These are phyloP conservation scores for Helianthus tuberosus DNA, from an alignment of 129 eudicot genomes.

Conservation along the genomic window DNA sequence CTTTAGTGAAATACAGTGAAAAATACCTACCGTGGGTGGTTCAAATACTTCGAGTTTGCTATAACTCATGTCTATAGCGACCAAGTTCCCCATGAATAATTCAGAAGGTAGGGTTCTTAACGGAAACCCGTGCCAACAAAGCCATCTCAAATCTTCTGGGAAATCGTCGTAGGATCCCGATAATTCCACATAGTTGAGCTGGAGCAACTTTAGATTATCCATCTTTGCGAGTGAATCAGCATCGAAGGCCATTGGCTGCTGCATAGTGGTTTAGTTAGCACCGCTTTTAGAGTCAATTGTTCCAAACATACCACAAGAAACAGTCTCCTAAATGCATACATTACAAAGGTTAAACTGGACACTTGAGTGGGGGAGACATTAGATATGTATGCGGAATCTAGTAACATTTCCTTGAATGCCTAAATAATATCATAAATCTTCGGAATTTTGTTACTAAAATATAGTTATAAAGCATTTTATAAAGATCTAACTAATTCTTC, in stretches of 20 bases:
- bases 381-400: not conserved
- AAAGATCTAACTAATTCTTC: not conserved
- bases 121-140: constrained; percentile 38
- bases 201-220: constrained; percentile 32
- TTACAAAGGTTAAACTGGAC: not conserved
- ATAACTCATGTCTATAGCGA: constrained; percentile 33
- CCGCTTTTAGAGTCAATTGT: not conserved
- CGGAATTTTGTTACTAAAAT: not conserved
- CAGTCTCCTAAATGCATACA: constrained; percentile 5
- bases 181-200: constrained; percentile 24
- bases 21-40: constrained; percentile 29
- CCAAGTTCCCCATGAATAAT: constrained; percentile 33
- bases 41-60: constrained; percentile 23
- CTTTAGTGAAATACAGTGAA: not conserved
- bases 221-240: constrained; percentile 34
- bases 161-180: constrained; percentile 23
- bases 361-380: not conserved
- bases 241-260: constrained; percentile 14
- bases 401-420: constrained; percentile 6
- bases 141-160: constrained; percentile 38
- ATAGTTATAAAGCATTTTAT: not conserved
- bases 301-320: not conserved
- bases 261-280: not conserved
- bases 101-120: constrained; percentile 19
- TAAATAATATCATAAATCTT: constrained; percentile 3